Conservation (phyloP, 2,329 filamentous ascomycete species). For the Trichoderma cornu-damae region DNA sequence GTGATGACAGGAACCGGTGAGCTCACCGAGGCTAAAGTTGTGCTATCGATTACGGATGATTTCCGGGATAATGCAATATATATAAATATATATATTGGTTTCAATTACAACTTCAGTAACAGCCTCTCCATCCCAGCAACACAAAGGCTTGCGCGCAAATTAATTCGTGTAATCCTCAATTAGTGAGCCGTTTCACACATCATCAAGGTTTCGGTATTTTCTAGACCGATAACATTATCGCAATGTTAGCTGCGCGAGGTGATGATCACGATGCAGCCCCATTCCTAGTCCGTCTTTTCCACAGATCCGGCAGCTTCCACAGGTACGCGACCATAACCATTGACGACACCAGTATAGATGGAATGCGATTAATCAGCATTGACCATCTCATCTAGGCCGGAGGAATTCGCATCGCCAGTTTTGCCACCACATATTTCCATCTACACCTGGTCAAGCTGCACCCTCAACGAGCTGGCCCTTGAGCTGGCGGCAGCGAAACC, state of each 20-base stretch:
- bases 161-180: not conserved
- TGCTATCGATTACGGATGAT: conserved; percentile 29
- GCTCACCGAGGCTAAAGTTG: not conserved
- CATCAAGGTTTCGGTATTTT: not conserved
- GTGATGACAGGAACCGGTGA: not conserved
- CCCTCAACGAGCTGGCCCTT: conserved; percentile 72
- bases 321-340: conserved; percentile 41
- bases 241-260: not conserved
- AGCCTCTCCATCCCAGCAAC: not conserved
- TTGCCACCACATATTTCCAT: conserved; percentile 68
- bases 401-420: conserved; percentile 59
- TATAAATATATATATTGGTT: not conserved
- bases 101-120: not conserved
- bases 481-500: conserved; percentile 65
- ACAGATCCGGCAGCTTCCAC: conserved; percentile 67
- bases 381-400: conserved; percentile 52
- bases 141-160: not conserved
- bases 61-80: conserved; percentile 23
- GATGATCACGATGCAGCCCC: conserved; percentile 67
- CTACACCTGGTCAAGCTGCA: conserved; percentile 81
- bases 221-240: not conserved
- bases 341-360: not conserved
- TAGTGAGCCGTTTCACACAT: not conserved
- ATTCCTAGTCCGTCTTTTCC: conserved; percentile 83
- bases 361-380: not conserved